Conservation (phyloP, 1,139 yeast genomes). For the Yamadazyma blattariae region DNA sequence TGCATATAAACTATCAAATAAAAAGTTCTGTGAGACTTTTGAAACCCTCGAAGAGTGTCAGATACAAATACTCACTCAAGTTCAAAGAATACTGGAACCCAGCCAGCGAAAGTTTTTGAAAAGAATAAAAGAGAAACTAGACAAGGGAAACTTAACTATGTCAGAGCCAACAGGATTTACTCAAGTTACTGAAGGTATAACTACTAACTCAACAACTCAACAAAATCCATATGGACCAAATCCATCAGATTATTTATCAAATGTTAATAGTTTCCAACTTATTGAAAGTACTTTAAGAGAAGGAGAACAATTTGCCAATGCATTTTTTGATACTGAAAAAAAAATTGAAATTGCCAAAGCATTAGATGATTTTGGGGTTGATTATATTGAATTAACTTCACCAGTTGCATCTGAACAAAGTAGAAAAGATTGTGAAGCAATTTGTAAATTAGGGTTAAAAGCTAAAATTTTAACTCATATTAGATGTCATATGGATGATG, state of each 20-base stretch:
- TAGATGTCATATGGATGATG: slow-evolving; percentile 61
- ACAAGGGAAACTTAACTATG: too few relatives aligned
- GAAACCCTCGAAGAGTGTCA: too few relatives aligned
- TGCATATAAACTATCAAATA: too few relatives aligned
- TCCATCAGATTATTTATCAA: slow-evolving; percentile 56
- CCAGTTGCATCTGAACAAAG: slow-evolving; percentile 60
- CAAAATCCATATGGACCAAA: slow-evolving; percentile 57
- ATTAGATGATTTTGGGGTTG: slow-evolving; percentile 58
- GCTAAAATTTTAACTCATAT: slow-evolving; percentile 58
- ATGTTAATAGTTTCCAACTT: slow-evolving; percentile 49
- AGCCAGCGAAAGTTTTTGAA: too few relatives aligned
- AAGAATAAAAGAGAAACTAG: too few relatives aligned
- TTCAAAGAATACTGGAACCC: too few relatives aligned
- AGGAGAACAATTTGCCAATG: slow-evolving; percentile 62
- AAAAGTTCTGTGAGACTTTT: too few relatives aligned
- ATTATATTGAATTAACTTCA: slow-evolving; percentile 56
- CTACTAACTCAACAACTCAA: slow-evolving; percentile 1
- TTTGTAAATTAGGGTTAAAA: slow-evolving; percentile 52
- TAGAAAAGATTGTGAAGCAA: slow-evolving; percentile 54
- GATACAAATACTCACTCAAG: too few relatives aligned
- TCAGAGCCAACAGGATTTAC: slow-evolving; percentile 15
- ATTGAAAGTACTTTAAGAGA: slow-evolving; percentile 58
- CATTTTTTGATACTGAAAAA: slow-evolving; percentile 53
- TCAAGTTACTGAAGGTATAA: slow-evolving; percentile 15
- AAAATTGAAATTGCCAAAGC: slow-evolving; percentile 58